Conservation (phyloP, 139 green algal genomes). For the Chlorella sorokiniana region DNA sequence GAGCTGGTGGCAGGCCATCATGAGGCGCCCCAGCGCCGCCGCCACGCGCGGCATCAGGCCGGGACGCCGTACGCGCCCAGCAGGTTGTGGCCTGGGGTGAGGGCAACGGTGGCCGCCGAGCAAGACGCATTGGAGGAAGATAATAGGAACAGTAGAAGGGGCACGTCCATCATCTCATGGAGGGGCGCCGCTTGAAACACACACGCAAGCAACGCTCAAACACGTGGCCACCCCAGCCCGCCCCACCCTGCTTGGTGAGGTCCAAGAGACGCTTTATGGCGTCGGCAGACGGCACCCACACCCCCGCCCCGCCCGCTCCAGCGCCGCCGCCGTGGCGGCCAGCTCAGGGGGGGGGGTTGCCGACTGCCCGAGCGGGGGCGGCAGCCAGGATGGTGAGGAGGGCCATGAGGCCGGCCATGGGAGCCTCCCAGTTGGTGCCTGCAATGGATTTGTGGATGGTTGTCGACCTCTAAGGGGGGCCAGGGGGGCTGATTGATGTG, state of each 20-base stretch:
- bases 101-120: too few species aligned
- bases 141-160: too few species aligned
- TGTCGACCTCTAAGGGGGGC: neutral
- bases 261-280: slow-evolving; percentile 42
- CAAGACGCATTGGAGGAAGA: too few species aligned
- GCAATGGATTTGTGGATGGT: too few species aligned
- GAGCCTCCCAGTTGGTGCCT: slow-evolving; percentile 49
- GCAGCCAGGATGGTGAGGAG: slow-evolving; percentile 61
- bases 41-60: slow-evolving; percentile 38
- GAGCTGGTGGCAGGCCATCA: slow-evolving; percentile 54
- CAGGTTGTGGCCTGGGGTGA: slow-evolving; percentile 54
- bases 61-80: slow-evolving; percentile 61
- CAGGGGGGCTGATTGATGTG: neutral
- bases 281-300: slow-evolving; percentile 25
- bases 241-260: slow-evolving; percentile 39
- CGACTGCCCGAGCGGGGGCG: too few species aligned
- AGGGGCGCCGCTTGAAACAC: too few species aligned
- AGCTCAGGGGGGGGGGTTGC: too few species aligned
- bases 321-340: slow-evolving; percentile 8
- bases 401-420: slow-evolving; percentile 59
- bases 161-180: too few species aligned
- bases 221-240: too few species aligned
- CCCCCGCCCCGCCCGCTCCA: neutral
- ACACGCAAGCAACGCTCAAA: too few species aligned
- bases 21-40: slow-evolving; percentile 42